Conservation (phyloP, 768 basidiomycete genomes). For the Mrakia blollopis region DNA sequence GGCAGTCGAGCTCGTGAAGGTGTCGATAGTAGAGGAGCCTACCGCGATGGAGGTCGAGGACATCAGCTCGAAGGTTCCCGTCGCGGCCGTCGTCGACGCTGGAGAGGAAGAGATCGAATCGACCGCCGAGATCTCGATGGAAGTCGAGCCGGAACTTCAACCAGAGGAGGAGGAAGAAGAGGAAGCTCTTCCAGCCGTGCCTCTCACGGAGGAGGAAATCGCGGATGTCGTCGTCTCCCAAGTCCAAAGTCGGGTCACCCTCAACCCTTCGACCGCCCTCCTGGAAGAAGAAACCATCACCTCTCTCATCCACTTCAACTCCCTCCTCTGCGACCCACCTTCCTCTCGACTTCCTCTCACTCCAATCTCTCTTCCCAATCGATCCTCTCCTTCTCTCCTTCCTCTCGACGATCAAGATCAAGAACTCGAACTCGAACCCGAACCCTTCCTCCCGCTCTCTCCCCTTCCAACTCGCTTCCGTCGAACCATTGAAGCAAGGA, state of each 20-base stretch:
- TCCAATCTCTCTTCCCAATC: not conserved
- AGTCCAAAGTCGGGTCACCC: not conserved
- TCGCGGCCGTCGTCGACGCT: too few relatives aligned
- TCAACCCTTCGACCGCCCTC: not conserved
- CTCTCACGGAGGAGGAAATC: slow-evolving; percentile 22
- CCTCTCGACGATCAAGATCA: too few relatives aligned
- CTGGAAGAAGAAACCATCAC: not conserved
- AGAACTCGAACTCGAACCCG: not conserved
- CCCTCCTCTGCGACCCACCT: not conserved
- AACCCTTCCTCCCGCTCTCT: not conserved
- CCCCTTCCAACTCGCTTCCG: not conserved
- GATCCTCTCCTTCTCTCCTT: not conserved
- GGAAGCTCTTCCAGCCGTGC: not conserved
- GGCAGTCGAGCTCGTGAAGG: not conserved
- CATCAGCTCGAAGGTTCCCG: not conserved
- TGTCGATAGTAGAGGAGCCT: not conserved
- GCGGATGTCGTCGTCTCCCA: slow-evolving; percentile 18
- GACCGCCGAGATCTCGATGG: not conserved
- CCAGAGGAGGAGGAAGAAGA: not conserved
- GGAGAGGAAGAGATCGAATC: not conserved
- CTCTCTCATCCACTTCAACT: slow-evolving; percentile 13
- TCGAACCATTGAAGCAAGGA: not conserved
- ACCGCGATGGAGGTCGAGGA: slow-evolving; percentile 16
- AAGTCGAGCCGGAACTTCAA: not conserved
- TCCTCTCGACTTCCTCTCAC: not conserved